These are phyloP conservation scores for Termitomyces sp. DNA, from an alignment of 768 basidiomycete species.

Conservation along the genomic window DNA sequence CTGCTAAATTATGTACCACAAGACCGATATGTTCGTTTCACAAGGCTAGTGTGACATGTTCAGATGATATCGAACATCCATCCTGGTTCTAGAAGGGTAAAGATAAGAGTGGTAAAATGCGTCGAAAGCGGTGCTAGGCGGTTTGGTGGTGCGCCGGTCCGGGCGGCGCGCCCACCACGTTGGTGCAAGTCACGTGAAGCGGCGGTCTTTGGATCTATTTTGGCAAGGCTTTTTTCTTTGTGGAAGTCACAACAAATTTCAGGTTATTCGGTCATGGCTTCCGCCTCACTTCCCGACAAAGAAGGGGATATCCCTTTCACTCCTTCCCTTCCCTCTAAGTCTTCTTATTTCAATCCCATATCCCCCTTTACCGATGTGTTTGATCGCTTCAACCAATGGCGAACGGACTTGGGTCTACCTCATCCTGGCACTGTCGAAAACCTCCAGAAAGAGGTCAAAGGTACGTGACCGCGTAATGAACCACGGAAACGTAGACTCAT, in stretches of 20 bases:
- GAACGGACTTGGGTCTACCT: conserved; percentile 72
- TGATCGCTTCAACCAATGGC: conserved; percentile 75
- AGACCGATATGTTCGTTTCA: no score
- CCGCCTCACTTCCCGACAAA: conserved; percentile 37
- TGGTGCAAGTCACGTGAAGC: neutral
- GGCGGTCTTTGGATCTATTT: conserved; percentile 24
- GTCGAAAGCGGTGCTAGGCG: no score
- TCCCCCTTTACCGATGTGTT: conserved; percentile 65
- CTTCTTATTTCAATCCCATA: conserved; percentile 35
- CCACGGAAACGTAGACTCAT: conserved; percentile 3
- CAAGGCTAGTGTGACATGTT: no score
- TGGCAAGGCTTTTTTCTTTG: conserved; percentile 30
- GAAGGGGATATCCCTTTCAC: conserved; percentile 28
- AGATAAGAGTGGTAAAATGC: neutral
- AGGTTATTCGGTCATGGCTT: conserved; percentile 34
- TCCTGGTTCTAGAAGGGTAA: neutral
- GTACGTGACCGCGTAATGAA: conserved; percentile 36
- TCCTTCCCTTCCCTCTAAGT: conserved; percentile 23
- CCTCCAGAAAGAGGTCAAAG: conserved; percentile 87
- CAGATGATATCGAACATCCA: no score
- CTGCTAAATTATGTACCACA: no score
- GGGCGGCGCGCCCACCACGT: neutral
- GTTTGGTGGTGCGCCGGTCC: no score
- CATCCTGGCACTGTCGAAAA: conserved; percentile 94
- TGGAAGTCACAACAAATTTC: conserved; percentile 13